phyloP scores from a whole-genome alignment of 306 rosid genomes.

The Vicia faba region DNA sequence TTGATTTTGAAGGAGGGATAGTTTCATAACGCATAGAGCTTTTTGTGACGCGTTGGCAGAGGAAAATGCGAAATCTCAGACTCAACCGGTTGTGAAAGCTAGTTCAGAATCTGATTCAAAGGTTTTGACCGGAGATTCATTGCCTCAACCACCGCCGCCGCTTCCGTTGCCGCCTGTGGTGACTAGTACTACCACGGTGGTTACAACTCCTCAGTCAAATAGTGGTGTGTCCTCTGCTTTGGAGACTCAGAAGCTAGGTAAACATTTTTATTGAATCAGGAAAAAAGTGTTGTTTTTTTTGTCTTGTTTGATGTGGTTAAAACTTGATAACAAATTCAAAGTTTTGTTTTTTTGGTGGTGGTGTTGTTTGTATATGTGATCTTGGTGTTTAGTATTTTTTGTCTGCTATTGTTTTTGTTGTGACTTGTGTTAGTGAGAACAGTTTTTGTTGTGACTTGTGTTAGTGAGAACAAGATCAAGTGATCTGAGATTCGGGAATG shows the following conservation, averaged over 20 bases:
- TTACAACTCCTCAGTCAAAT: conserved; percentile 48
- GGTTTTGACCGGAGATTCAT: conserved; percentile 37
- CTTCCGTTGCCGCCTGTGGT: conserved; percentile 11
- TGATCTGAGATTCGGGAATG: conserved; percentile 41
- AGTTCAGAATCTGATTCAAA: conserved; percentile 50
- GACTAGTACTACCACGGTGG: background rate
- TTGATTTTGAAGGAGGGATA: conserved; percentile 75
- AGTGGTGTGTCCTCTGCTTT: conserved; percentile 45
- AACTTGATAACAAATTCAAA: conserved; percentile 14
- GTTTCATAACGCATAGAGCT: conserved; percentile 92
- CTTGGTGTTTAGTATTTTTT: conserved; percentile 72
- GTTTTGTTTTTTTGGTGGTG: conserved; percentile 8
- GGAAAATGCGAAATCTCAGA: conserved; percentile 63
- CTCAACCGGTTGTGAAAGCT: conserved; percentile 38
- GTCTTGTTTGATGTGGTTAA: conserved; percentile 50
- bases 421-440: conserved; percentile 35
- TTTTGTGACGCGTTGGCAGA: conserved; percentile 91
- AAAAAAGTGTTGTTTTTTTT: conserved; percentile 37
- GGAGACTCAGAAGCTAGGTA: conserved; percentile 66
- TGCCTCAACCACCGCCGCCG: background rate
- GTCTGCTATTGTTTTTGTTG: conserved; percentile 63
- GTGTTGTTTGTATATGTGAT: conserved; percentile 31
- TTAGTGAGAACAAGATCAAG: conserved; percentile 32
- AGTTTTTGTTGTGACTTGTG: conserved; percentile 43
- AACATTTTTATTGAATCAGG: conserved; percentile 1